Percentiles rank a stretch among this genome's conserved stretches.
These are phyloP conservation scores for Talaromyces adpressus DNA, from an alignment of 495 filamentous ascomycete genomes.

Conservation along the genomic window DNA sequence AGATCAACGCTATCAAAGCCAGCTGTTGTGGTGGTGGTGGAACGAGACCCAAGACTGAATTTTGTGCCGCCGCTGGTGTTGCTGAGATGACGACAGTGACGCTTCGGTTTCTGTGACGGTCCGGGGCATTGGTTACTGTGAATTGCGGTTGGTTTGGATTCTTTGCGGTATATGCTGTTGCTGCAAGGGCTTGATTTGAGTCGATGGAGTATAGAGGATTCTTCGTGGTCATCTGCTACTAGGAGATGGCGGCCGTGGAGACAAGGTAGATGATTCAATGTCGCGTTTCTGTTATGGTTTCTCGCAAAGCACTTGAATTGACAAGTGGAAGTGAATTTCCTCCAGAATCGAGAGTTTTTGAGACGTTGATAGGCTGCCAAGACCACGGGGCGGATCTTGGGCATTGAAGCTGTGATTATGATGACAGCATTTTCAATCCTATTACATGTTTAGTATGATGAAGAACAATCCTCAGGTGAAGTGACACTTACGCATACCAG, in stretches of 20 bases:
- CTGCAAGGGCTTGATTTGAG: not conserved
- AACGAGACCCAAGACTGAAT: not conserved
- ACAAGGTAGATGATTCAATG: not conserved
- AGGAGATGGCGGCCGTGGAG: not conserved
- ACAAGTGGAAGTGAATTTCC: not conserved
- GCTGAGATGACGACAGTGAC: not conserved
- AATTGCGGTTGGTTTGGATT: not conserved
- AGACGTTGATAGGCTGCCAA: not conserved
- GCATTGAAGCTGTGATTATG: constrained; percentile 1
- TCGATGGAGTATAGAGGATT: not conserved
- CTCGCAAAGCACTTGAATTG: not conserved
- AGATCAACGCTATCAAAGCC: not conserved
- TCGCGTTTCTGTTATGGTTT: not conserved
- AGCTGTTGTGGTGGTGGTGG: not conserved
- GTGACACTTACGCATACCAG: constrained; percentile 5
- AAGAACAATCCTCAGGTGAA: not conserved
- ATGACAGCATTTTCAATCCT: constrained; percentile 4
- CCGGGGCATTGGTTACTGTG: not conserved
- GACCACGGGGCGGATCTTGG: not conserved
- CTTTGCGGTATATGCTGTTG: not conserved
- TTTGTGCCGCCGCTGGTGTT: not conserved
- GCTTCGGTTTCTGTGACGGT: not conserved
- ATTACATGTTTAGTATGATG: not conserved
- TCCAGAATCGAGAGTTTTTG: not conserved
- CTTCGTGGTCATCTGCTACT: not conserved